A percentile compares a stretch with the other conserved stretches of the same genome.
Conservation (phyloP, 2,329 filamentous ascomycete genomes). For the Neurospora sp. region DNA sequence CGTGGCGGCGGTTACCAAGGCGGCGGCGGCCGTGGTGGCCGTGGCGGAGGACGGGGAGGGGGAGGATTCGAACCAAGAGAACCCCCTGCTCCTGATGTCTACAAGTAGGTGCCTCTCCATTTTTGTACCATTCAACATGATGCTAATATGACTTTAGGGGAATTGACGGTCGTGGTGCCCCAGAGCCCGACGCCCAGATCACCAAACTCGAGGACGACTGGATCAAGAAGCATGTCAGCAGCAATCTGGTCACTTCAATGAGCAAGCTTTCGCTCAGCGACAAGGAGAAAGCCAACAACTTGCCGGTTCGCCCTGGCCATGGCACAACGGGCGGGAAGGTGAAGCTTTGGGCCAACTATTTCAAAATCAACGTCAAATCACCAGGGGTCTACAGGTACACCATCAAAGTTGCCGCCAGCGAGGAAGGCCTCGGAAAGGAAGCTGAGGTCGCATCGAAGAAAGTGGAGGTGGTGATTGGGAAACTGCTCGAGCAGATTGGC, state of each 20-base stretch:
- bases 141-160: constrained; percentile 5
- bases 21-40: background rate
- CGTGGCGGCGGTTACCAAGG: constrained; percentile 8
- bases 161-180: constrained; percentile 6
- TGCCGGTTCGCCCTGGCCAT: constrained; percentile 41
- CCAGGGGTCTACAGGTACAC: constrained; percentile 34
- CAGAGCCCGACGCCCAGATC: constrained; percentile 21
- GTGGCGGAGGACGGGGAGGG: constrained; percentile 16
- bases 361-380: constrained; percentile 30
- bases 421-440: background rate
- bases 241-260: constrained; percentile 25
- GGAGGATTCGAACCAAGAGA: constrained; percentile 2
- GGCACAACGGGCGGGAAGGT: constrained; percentile 33
- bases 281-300: constrained; percentile 14
- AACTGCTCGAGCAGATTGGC: constrained; percentile 27
- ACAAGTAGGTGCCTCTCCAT: constrained; percentile 20
- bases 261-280: constrained; percentile 21
- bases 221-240: constrained; percentile 18
- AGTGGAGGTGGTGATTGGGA: constrained; percentile 30
- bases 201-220: constrained; percentile 18
- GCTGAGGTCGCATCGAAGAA: constrained; percentile 22
- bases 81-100: constrained; percentile 17
- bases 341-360: constrained; percentile 46
- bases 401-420: constrained; percentile 24
- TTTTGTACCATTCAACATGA: constrained; percentile 5